A percentile compares a stretch with the other conserved stretches of the same genome.
Conservation (phyloP, 2,329 filamentous ascomycete species). For the Monosporascus sp. region DNA sequence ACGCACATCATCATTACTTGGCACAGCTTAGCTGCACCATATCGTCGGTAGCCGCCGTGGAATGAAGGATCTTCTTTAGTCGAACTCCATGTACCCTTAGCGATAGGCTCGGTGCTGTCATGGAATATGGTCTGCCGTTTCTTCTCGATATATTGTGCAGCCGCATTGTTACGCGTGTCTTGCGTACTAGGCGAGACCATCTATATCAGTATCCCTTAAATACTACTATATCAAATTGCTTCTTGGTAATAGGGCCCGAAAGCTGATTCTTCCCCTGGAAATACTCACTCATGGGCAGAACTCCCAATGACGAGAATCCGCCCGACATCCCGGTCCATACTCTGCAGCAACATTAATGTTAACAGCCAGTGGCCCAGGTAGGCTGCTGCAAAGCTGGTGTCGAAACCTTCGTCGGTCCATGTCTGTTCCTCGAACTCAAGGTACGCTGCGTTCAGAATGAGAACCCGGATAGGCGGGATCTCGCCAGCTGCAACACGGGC, state of each 20-base stretch:
- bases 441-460: slow-evolving; percentile 22
- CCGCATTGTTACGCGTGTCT: background rate
- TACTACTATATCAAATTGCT: background rate
- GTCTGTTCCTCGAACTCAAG: slow-evolving; percentile 13
- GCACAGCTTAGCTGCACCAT: slow-evolving; percentile 22
- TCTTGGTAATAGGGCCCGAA: too few relatives aligned
- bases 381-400: slow-evolving; percentile 15
- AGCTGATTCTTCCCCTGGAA: background rate
- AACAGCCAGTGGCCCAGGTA: slow-evolving; percentile 23
- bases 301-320: slow-evolving; percentile 16
- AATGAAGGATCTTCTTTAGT: slow-evolving; percentile 16
- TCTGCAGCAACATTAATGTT: slow-evolving; percentile 15
- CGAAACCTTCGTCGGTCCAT: slow-evolving; percentile 14
- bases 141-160: slow-evolving; percentile 4
- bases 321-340: slow-evolving; percentile 14
- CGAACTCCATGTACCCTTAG: slow-evolving; percentile 18
- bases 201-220: background rate
- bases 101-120: slow-evolving; percentile 14
- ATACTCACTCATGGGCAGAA: slow-evolving; percentile 27
- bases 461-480: slow-evolving; percentile 21
- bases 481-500: slow-evolving; percentile 9
- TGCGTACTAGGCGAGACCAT: background rate
- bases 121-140: slow-evolving; percentile 13
- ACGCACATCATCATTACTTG: slow-evolving; percentile 22
- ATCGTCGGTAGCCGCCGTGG: slow-evolving; percentile 18